Evolutionary conservation across 192 early-diverging fungal species (phyloP), one percentile per base, ranked within the genome.

Genomic region (Funneliformis geosporum): DNA sequence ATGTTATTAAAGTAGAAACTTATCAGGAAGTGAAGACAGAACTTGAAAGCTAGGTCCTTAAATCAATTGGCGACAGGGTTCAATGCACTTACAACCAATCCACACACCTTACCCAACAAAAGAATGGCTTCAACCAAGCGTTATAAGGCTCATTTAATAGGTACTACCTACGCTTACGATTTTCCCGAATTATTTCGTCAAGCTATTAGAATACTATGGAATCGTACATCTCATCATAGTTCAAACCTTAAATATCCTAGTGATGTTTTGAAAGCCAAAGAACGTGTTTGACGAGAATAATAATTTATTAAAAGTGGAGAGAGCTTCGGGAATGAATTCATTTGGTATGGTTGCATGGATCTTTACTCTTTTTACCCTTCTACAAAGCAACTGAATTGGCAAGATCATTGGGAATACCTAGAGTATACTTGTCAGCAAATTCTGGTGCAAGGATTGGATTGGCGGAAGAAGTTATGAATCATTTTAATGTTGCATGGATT

Each of bases 261-360:
- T n/a, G 86, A 88, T 60, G 82, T 97, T 61, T 81, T 98, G 71
- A 92, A 92, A 71, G 88, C 92, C 9, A 91, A 86, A 71, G 98
- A 99, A 87, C 85, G 94, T 95, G n/a, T 82, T 97, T 82, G 94
- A 97, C 81, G 94, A 96, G 69, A 84, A 89, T 21, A 85, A 90
- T 44, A 83, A 94, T 80, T 83, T 99, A 70, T 89, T 90, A 66
- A 92, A 94, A 85, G 86, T 90, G 25, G 88, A 91, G 70, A 89
- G 97, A 40, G 92, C 92, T 62, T 88, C 96, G 62, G 97, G 96
- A 55, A 91, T 89, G 67, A 98, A 99, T 91, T 92, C 87, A 75
- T 92, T 91, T 78, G 98, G 98, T 76, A 99, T 99, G 98, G 96
- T 99, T 33, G 96, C 94, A 0, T 99, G 96, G 96, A 85, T 96